These are phyloP conservation scores for Phoma sp. DNA, from an alignment of 2,329 filamentous ascomycete species.

Conservation along the genomic window DNA sequence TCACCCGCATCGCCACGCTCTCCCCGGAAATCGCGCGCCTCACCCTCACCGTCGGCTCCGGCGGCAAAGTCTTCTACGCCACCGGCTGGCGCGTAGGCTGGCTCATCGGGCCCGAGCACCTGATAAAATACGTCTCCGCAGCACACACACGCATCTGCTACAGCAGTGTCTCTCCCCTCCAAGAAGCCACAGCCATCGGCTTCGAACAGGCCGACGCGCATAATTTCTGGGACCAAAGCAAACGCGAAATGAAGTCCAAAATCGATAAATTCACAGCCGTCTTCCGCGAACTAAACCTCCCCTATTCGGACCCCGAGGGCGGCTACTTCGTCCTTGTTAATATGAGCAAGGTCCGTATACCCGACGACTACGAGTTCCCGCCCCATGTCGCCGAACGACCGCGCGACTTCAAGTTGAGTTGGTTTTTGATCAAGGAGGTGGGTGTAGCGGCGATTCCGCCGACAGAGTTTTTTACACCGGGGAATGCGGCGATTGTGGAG, in stretches of 20 bases:
- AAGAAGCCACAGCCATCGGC: conserved; percentile 92
- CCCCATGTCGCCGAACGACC: conserved; percentile 84
- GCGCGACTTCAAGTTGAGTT: conserved; percentile 91
- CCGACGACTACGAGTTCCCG: conserved; percentile 85
- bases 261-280: conserved; percentile 83
- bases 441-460: conserved; percentile 96
- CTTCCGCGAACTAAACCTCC: conserved; percentile 57
- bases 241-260: conserved; percentile 88
- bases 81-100: conserved; percentile 98
- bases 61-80: conserved; percentile 97
- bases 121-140: conserved; percentile 90
- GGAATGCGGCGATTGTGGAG: conserved; percentile 83
- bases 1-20: conserved; percentile 88
- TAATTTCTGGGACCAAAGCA: conserved; percentile 86
- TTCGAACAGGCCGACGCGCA: conserved; percentile 88
- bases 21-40: conserved; percentile 87
- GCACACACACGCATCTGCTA: conserved; percentile 98
- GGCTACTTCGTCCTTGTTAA: conserved; percentile 98
- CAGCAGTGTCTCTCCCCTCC: conserved; percentile 88
- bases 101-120: conserved; percentile 85
- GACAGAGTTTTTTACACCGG: conserved; percentile 93
- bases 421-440: conserved; percentile 97
- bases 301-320: conserved; percentile 90
- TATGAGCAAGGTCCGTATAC: conserved; percentile 84
- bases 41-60: conserved; percentile 92